Evolutionary conservation across 768 basidiomycete species (phyloP).

Genomic region (Albatrellus ellisii): DNA sequence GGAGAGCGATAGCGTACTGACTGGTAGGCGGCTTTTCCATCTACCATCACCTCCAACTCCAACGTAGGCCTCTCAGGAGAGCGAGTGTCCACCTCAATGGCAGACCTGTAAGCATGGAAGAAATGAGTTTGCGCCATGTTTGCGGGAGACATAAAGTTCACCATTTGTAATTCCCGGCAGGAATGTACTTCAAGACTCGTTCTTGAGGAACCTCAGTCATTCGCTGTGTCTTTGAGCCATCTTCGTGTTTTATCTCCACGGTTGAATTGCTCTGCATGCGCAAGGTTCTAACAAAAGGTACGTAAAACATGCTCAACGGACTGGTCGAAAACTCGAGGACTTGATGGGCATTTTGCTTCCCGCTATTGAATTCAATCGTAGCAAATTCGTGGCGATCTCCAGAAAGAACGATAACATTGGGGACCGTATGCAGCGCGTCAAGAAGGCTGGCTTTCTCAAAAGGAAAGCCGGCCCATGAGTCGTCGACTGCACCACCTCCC

Average conservation of each 20-base stretch:
- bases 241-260: conserved; percentile 24
- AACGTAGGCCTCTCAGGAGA: conserved; percentile 36
- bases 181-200: conserved; percentile 43
- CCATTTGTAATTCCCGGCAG: conserved; percentile 59
- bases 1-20: conserved; percentile 18
- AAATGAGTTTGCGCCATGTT: not conserved
- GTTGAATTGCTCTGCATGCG: conserved; percentile 28
- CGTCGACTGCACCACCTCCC: conserved; percentile 44
- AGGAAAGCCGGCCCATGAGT: conserved; percentile 58
- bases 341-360: conserved; percentile 22
- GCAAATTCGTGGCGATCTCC: conserved; percentile 78
- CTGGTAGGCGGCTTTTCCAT: conserved; percentile 42
- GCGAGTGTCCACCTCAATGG: conserved; percentile 58
- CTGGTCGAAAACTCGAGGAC: conserved; percentile 56
- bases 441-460: conserved; percentile 48
- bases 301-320: conserved; percentile 58
- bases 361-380: conserved; percentile 42
- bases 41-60: conserved; percentile 43
- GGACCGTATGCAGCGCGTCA: conserved; percentile 44
- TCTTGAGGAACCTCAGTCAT: conserved; percentile 37
- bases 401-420: conserved; percentile 56
- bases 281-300: conserved; percentile 47
- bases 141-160: conserved; percentile 16
- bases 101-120: conserved; percentile 35
- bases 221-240: conserved; percentile 12